Base-by-base conservation (phyloP, 345 rosid genomes). In the Barbarea vulgaris region DNA sequence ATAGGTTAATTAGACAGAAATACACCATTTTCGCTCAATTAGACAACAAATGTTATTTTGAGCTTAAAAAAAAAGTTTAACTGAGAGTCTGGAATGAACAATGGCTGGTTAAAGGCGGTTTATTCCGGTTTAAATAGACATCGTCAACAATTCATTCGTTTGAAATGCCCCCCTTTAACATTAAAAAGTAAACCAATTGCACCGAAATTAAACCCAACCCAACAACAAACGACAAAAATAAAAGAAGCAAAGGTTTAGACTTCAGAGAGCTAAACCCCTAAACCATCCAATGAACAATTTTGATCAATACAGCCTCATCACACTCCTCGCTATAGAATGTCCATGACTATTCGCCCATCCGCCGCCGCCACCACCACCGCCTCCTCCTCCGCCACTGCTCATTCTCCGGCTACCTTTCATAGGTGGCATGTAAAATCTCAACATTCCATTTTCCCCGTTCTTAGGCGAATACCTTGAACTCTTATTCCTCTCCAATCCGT, bases 311-410 rank as follows among this genome's bases (percentile, higher is more conserved):
- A 94, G 73, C 77, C 97, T 84, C 82, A 88, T 84, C 5, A 87
- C 88, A 78, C 88, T 90, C 83, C 96, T 88, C 4, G 98, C 96
- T 34, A 92, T 85, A 21, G 99, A 90, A 64, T 94, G 98, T 55
- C 97, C 96, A 21, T 87, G 90, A 78, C 80, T 80, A 57, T 91
- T 73, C 69, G 84, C 89, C 80, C 84, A 83, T 81, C 84, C 89
- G 3, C 81, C 72, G 1, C 64, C 74, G 0, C 55, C 74, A 0
- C 74, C 60, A 6, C 57, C 71, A 0, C 39, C 73, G 1, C 73
- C 84, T 67, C 85, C 86, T 15, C 77, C 77, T 11, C 67, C 79
- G 0, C 33, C 88, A 6, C 67, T 60, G 57, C 27, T 73, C 67
- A 68, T 13, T 56, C 75, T 68, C 71, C 79, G 76, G 77, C 98